Percentiles rank a stretch among this genome's conserved stretches.
Evolutionary conservation across 495 filamentous ascomycete genomes (phyloP).

Genomic region (Aspergillus affinis): DNA sequence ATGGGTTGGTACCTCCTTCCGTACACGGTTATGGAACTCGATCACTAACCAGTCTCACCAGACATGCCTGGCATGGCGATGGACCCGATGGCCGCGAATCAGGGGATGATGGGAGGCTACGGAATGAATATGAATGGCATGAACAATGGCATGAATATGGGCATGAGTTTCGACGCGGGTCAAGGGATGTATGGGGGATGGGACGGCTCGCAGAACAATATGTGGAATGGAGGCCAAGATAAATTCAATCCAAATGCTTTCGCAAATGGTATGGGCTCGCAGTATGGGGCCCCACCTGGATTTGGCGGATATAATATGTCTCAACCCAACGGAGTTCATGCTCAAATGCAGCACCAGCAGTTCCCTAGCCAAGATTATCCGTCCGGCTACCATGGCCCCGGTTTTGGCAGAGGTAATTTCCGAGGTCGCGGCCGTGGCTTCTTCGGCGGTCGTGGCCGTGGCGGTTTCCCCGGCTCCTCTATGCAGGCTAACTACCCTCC

Average conservation of each 20-base stretch:
- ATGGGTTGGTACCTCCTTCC: constrained; percentile 69
- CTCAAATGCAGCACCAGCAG: constrained; percentile 52
- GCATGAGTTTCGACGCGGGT: constrained; percentile 68
- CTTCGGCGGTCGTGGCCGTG: constrained; percentile 53
- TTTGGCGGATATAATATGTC: constrained; percentile 71
- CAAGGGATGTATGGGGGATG: constrained; percentile 65
- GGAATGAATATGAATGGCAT: constrained; percentile 92
- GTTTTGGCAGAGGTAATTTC: constrained; percentile 55
- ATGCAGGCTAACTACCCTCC: constrained; percentile 35
- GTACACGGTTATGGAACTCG: background rate
- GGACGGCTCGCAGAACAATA: constrained; percentile 59
- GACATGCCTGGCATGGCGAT: constrained; percentile 80
- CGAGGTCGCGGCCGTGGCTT: constrained; percentile 68
- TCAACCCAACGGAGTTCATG: constrained; percentile 54
- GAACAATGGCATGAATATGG: constrained; percentile 87
- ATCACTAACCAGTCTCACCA: constrained; percentile 31
- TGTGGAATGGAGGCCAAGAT: constrained; percentile 72
- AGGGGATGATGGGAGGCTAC: constrained; percentile 86
- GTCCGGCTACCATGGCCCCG: constrained; percentile 62
- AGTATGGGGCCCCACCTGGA: constrained; percentile 79
- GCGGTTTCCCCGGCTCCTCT: constrained; percentile 46
- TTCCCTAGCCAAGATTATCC: constrained; percentile 57
- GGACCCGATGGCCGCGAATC: constrained; percentile 83
- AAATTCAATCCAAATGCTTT: constrained; percentile 67
- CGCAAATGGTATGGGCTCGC: constrained; percentile 80